phyloP scores from a whole-genome alignment of 2,329 filamentous ascomycete species.

The Verticillium albo-atrum region DNA sequence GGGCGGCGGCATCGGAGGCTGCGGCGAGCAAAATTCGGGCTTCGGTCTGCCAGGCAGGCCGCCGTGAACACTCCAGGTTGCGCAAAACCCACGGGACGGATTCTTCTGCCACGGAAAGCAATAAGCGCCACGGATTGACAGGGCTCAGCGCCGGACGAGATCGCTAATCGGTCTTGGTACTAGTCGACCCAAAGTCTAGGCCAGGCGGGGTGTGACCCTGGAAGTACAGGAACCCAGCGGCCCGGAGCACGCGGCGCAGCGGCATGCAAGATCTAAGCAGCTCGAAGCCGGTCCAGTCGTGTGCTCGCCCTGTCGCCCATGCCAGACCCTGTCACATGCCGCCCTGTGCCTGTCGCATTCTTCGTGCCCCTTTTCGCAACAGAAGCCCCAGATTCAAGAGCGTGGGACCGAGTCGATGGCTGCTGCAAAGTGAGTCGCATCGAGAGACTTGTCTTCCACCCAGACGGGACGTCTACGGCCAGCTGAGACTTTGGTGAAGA shows the following conservation, averaged over 20 bases:
- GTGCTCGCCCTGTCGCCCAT: too few relatives aligned
- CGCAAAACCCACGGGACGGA: neutral
- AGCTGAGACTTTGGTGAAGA: neutral
- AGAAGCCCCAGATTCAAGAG: too few relatives aligned
- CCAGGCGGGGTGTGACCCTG: neutral
- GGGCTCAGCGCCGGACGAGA: neutral
- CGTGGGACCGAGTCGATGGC: too few relatives aligned
- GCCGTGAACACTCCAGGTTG: neutral
- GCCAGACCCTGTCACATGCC: too few relatives aligned
- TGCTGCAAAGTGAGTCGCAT: too few relatives aligned
- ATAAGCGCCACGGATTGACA: neutral
- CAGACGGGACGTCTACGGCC: neutral
- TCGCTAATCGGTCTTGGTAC: neutral
- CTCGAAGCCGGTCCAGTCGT: neutral
- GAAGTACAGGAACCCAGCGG: neutral
- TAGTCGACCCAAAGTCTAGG: neutral
- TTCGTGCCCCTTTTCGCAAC: too few relatives aligned
- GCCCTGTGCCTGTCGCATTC: too few relatives aligned
- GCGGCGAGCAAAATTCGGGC: neutral
- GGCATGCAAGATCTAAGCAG: neutral
- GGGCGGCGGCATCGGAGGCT: neutral
- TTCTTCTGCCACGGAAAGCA: neutral
- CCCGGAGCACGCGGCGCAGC: neutral
- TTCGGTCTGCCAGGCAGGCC: neutral
- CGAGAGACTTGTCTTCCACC: neutral